Evolutionary conservation across 371 early-diverging fungal genomes (phyloP).

Genomic region (Saksenaea vasiformis): DNA sequence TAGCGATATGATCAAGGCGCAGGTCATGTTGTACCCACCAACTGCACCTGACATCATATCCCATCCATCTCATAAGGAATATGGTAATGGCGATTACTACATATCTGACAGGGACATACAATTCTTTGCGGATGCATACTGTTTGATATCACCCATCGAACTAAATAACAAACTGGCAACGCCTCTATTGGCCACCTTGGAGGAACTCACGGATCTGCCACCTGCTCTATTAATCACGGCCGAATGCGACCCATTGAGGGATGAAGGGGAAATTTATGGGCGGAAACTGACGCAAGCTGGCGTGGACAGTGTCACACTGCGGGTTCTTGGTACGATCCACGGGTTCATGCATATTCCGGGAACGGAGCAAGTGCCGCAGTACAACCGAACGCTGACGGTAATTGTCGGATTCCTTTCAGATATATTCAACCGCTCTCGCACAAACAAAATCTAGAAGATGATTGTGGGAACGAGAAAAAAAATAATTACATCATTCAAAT

Average conservation of each 20-base stretch:
- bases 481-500: no score
- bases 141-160: background rate
- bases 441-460: no score
- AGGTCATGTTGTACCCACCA: constrained; percentile 18
- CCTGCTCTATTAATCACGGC: constrained; percentile 17
- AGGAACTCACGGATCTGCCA: constrained; percentile 4
- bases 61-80: background rate
- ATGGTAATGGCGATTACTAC: constrained; percentile 14
- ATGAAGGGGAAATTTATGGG: constrained; percentile 18
- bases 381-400: background rate
- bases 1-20: constrained; percentile 9
- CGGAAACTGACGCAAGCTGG: constrained; percentile 16
- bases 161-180: constrained; percentile 2
- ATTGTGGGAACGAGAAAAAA: no score
- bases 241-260: constrained; percentile 18
- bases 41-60: background rate
- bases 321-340: constrained; percentile 21
- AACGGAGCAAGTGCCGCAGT: background rate
- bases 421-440: no score
- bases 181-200: constrained; percentile 7
- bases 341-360: constrained; percentile 12
- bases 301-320: constrained; percentile 6
- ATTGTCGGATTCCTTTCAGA: background rate
- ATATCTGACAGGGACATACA: background rate
- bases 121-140: constrained; percentile 8